These are phyloP conservation scores for Vitis rotundifolia DNA, from an alignment of 164 flowering plant genomes.

Conservation along the genomic window DNA sequence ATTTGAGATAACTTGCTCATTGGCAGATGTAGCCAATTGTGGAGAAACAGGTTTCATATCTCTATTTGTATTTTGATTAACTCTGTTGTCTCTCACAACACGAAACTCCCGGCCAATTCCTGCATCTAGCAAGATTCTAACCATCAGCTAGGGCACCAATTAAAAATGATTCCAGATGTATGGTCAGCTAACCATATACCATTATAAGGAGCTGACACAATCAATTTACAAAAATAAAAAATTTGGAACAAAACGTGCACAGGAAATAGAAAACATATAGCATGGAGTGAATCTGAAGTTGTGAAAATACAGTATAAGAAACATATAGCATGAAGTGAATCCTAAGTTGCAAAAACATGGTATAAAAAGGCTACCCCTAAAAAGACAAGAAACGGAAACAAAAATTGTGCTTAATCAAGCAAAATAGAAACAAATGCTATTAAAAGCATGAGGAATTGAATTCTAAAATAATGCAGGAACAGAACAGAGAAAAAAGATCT, in stretches of 20 bases:
- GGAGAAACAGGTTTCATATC: slow-evolving; percentile 41
- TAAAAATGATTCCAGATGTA: not conserved
- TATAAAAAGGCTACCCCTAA: too few relatives aligned
- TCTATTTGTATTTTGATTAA: slow-evolving; percentile 41
- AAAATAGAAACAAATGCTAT: too few relatives aligned
- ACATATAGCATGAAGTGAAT: too few relatives aligned
- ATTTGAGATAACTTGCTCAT: slow-evolving; percentile 29
- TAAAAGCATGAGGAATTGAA: too few relatives aligned
- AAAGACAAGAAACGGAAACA: too few relatives aligned
- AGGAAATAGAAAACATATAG: not conserved
- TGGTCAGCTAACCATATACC: not conserved
- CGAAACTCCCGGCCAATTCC: slow-evolving; percentile 76
- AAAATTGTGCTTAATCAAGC: too few relatives aligned
- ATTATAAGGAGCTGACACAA: not conserved
- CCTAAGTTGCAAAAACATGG: too few relatives aligned
- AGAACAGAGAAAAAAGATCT: too few relatives aligned
- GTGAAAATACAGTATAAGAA: too few relatives aligned
- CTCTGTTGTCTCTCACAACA: slow-evolving; percentile 89
- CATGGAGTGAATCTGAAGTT: too few relatives aligned
- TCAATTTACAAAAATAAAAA: not conserved
- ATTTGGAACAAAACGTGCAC: not conserved
- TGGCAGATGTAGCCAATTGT: slow-evolving; percentile 31
- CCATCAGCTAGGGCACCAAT: slow-evolving; percentile 6
- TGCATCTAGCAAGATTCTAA: slow-evolving; percentile 36
- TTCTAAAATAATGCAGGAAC: too few relatives aligned